Conservation (phyloP, 1,284 basidiomycete species). For the Tilletiaria anomala region DNA sequence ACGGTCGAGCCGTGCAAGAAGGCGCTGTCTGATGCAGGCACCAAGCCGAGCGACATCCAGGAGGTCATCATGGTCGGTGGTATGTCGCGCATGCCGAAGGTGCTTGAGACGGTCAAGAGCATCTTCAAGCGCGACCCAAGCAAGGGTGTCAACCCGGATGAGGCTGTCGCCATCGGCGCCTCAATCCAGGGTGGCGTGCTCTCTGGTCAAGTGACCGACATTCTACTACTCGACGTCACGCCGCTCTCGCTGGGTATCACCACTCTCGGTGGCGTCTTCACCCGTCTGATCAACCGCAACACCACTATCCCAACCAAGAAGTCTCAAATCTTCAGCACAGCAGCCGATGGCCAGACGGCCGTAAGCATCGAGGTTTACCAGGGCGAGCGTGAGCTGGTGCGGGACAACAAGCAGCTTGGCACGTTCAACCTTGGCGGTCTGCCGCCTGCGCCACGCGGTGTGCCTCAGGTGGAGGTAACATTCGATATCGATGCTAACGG, state of each 20-base stretch:
- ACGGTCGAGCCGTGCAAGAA: conserved; percentile 97
- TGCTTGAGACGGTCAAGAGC: conserved; percentile 77
- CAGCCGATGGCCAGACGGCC: conserved; percentile 59
- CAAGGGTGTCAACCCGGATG: conserved; percentile 96
- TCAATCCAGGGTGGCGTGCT: conserved; percentile 90
- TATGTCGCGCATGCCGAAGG: conserved; percentile 94
- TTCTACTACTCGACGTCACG: conserved; percentile 88
- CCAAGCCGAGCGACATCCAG: conserved; percentile 82
- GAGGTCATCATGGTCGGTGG: conserved; percentile 97
- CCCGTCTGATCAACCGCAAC: conserved; percentile 63
- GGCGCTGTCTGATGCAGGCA: conserved; percentile 75
- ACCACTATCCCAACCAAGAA: conserved; percentile 99
- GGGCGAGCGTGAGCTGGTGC: conserved; percentile 91
- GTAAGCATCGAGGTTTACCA: conserved; percentile 85
- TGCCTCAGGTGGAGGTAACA: conserved; percentile 96
- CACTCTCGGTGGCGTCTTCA: conserved; percentile 98
- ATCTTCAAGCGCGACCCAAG: conserved; percentile 88
- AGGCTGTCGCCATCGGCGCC: conserved; percentile 83
- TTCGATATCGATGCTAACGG: conserved; percentile 97
- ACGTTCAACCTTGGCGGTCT: conserved; percentile 99
- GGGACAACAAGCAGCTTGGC: conserved; percentile 97
- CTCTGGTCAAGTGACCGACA: conserved; percentile 88
- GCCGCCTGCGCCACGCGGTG: conserved; percentile 91
- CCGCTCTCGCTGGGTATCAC: conserved; percentile 89
- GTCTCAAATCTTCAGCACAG: conserved; percentile 95